These are phyloP conservation scores for Fusarium anthophilum DNA, from an alignment of 2,329 filamentous ascomycete genomes.

Conservation along the genomic window DNA sequence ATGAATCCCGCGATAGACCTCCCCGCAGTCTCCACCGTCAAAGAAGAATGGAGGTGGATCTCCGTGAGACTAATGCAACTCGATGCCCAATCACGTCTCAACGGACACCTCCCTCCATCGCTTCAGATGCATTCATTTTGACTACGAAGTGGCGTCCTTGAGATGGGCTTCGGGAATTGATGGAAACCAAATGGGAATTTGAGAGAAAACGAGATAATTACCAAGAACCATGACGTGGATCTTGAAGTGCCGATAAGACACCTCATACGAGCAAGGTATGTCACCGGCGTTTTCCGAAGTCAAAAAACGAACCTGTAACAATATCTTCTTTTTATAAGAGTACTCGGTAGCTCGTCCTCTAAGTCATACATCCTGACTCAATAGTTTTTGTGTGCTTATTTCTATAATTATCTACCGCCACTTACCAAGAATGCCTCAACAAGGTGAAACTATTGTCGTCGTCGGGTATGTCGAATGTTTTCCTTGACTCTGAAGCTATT, in stretches of 20 bases:
- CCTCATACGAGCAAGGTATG: not conserved
- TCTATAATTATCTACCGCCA: fast-evolving
- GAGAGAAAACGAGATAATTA: not conserved
- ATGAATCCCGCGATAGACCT: not conserved
- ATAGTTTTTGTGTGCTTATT: not conserved
- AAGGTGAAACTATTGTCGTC: not conserved
- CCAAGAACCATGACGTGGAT: not conserved
- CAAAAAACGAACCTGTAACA: too few species aligned
- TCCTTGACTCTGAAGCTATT: not conserved
- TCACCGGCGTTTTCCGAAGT: not conserved
- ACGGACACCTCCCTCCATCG: not conserved
- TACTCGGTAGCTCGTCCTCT: fast-evolving
- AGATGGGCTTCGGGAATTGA: too few species aligned
- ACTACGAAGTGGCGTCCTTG: not conserved
- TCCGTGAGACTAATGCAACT: not conserved
- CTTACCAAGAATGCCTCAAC: not conserved
- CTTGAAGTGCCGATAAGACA: too few species aligned
- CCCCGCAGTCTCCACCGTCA: not conserved
- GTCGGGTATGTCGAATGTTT: not conserved
- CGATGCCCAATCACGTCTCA: not conserved
- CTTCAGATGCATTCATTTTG: not conserved
- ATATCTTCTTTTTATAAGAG: not conserved
- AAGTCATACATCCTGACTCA: too few species aligned
- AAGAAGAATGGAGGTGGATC: not conserved
- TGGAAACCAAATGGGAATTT: not conserved